Evolutionary conservation across 106 monocot genomes (phyloP).

Genomic region (Dendrobium nobile): DNA sequence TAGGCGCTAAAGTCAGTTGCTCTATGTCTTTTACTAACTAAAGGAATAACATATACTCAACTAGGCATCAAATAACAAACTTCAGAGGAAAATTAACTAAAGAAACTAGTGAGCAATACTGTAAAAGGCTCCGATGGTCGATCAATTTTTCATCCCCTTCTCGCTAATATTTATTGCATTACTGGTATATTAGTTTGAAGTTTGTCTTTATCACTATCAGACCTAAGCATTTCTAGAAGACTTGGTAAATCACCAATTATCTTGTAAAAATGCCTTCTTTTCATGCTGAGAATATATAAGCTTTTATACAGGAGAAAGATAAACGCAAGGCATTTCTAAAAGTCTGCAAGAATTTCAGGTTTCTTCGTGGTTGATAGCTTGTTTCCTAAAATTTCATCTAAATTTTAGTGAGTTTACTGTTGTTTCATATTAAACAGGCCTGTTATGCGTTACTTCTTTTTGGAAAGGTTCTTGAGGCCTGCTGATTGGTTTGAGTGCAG

Average conservation of each 20-base stretch:
- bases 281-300: background rate
- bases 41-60: background rate
- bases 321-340: conserved; percentile 80
- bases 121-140: background rate
- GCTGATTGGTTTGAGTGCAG: conserved; percentile 88
- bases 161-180: too few species aligned
- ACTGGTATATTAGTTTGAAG: background rate
- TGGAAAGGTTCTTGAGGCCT: conserved; percentile 85
- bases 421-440: conserved; percentile 48
- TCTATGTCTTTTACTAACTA: too few species aligned
- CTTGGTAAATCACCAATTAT: conserved; percentile 1
- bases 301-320: conserved; percentile 63
- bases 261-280: background rate
- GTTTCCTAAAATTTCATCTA: background rate
- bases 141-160: background rate
- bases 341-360: conserved; percentile 92
- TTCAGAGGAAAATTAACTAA: background rate
- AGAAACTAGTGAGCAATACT: background rate
- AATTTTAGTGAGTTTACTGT: background rate
- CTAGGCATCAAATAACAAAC: background rate
- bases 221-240: background rate
- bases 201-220: background rate
- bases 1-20: too few species aligned
- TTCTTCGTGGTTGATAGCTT: background rate
- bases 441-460: conserved; percentile 94